Base-by-base conservation (phyloP, 2,329 filamentous ascomycete genomes). In the Trichoderma simmonsii region DNA sequence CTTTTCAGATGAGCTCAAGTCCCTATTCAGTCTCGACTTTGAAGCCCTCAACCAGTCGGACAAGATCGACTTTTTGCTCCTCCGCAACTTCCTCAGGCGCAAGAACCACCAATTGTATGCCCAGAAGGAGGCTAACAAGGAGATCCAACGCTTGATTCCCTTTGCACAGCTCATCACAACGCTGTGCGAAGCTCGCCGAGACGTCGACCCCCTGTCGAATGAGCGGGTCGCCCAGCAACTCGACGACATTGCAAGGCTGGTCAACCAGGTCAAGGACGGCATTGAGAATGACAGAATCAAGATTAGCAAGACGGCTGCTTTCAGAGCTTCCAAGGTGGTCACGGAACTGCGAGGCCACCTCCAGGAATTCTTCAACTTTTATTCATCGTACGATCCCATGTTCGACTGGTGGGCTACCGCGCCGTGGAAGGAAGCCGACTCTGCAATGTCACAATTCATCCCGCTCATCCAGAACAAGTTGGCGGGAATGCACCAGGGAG, bases 391-490 rank as follows among this genome's bases (percentile, higher is more conserved):
- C 74, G 86, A 90, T 73, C 87, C 88, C 0, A 71, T 82, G 15
- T 89, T 89, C 69, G 84, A 86, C 56, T 90, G 86, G 86, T 90
- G 88, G 88, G 82, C 85, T 0, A 77, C 80, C 0, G 77, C 80
- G 6, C 86, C 87, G 1, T 87, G 85, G 74, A 75, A 78, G 3
- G 76, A 79, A 2, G 78, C 86, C 3, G 77, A 84, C 28, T 72
- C 74, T 2, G 78, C 80, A 1, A 76, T 88, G 4, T 74, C 78
- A 11, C 75, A 76, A 0, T 78, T 85, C 39, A 75, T 83, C 2
- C 74, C 78, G 0, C 74, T 81, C 3, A 80, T 88, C n/a, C 78
- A 82, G 51, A 78, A 79, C 34, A 77, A 80, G 2, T 77, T 88
- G 0, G 83, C 85, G 0, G 86, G 86, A 3, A 81, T 87, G 67